A percentile compares a stretch with the other conserved stretches of the same genome.
phyloP scores from a whole-genome alignment of 129 eudicot genomes.

The Deinandra increscens region DNA sequence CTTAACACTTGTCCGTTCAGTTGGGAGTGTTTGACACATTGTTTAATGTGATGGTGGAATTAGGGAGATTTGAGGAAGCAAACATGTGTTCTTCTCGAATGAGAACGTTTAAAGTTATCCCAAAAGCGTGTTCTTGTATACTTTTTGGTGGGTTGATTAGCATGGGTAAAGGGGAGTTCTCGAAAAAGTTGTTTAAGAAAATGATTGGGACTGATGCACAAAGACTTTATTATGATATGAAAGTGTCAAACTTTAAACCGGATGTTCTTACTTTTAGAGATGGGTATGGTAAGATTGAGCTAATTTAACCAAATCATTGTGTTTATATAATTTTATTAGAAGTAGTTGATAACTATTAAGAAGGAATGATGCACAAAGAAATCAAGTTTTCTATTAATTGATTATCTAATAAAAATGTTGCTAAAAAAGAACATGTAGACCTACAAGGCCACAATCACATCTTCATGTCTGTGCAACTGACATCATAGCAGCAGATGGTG shows the following conservation, averaged over 20 bases:
- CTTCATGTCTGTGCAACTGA: no score
- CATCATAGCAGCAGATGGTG: no score
- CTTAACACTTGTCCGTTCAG: conserved; percentile 61
- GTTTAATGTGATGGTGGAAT: conserved; percentile 68
- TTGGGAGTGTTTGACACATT: conserved; percentile 83
- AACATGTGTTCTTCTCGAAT: conserved; percentile 59
- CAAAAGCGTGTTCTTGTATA: conserved; percentile 74
- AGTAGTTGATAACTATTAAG: conserved; percentile 68
- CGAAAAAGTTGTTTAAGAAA: conserved; percentile 49
- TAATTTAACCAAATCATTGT: conserved; percentile 49
- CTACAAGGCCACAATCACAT: no score
- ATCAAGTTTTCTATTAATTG: conserved; percentile 81
- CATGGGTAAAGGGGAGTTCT: conserved; percentile 44
- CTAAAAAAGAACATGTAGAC: no score
- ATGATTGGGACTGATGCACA: conserved; percentile 64
- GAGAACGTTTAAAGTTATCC: conserved; percentile 59
- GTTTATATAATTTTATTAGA: conserved; percentile 61
- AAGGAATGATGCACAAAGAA: conserved; percentile 81
- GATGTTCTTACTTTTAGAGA: conserved; percentile 86
- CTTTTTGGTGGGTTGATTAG: conserved; percentile 59
- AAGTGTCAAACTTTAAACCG: conserved; percentile 50
- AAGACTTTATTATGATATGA: conserved; percentile 60
- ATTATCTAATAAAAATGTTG: no score
- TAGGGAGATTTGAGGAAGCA: conserved; percentile 76
- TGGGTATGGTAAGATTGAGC: conserved; percentile 74